phyloP scores from a whole-genome alignment of 768 basidiomycete genomes.

The Lactarius pseudohatsudake region DNA sequence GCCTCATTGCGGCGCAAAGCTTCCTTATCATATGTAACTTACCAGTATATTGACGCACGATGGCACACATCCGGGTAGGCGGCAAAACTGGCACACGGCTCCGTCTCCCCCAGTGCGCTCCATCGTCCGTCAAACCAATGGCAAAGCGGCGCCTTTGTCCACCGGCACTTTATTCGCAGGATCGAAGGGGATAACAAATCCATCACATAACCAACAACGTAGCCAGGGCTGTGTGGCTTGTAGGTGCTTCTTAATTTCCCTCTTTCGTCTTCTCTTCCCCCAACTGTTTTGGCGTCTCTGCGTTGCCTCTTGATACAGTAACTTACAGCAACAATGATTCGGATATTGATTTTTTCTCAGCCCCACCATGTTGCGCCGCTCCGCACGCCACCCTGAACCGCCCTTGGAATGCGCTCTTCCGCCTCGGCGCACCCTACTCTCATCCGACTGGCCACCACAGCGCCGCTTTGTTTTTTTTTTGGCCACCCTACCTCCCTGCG shows the following conservation, averaged over 20 bases:
- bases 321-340: background rate
- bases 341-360: background rate
- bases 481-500: background rate
- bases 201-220: too few relatives aligned
- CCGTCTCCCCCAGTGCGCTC: background rate
- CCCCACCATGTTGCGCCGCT: background rate
- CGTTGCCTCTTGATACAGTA: background rate
- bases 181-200: background rate
- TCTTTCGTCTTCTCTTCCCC: background rate
- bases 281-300: background rate
- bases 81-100: background rate
- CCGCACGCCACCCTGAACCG: background rate
- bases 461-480: background rate
- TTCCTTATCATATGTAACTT: background rate
- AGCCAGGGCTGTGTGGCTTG: background rate
- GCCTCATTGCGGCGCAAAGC: conserved; percentile 19
- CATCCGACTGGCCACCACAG: background rate
- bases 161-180: background rate
- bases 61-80: background rate
- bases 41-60: background rate
- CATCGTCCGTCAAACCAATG: background rate
- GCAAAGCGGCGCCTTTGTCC: background rate
- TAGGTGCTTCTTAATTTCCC: background rate
- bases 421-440: background rate
- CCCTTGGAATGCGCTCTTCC: background rate